A percentile compares a stretch with the other conserved stretches of the same genome.
Conservation (phyloP, 495 filamentous ascomycete species). For the Aspergillus biplanus region DNA sequence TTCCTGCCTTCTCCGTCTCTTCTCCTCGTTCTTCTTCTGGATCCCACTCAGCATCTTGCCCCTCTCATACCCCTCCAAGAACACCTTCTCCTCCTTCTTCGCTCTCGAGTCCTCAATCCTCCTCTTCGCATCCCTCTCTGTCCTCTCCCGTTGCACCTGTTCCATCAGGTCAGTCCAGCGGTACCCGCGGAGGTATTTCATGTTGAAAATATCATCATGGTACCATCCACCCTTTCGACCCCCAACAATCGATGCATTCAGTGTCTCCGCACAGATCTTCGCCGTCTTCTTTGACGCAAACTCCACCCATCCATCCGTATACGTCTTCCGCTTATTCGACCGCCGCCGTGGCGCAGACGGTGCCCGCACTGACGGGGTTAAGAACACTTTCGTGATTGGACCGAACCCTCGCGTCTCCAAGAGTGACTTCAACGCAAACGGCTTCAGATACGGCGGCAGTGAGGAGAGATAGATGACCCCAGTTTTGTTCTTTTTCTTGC, state of each 20-base stretch:
- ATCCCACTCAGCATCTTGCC: slow-evolving; percentile 77
- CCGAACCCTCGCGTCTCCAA: slow-evolving; percentile 71
- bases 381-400: slow-evolving; percentile 81
- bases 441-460: slow-evolving; percentile 94
- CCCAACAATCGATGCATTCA: slow-evolving; percentile 82
- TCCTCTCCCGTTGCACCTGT: slow-evolving; percentile 79
- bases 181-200: slow-evolving; percentile 79
- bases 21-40: slow-evolving; percentile 64
- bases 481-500: slow-evolving; percentile 49
- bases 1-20: slow-evolving; percentile 48
- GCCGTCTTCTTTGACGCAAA: slow-evolving; percentile 78
- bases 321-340: slow-evolving; percentile 88
- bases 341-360: slow-evolving; percentile 61
- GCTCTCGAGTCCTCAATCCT: slow-evolving; percentile 78
- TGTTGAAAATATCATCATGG: slow-evolving; percentile 90
- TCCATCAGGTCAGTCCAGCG: slow-evolving; percentile 72
- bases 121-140: slow-evolving; percentile 77
- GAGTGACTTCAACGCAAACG: slow-evolving; percentile 74
- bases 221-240: slow-evolving; percentile 90
- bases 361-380: slow-evolving; percentile 75
- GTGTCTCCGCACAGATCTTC: slow-evolving; percentile 77
- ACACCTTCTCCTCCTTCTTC: slow-evolving; percentile 81
- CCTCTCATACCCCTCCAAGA: slow-evolving; percentile 79
- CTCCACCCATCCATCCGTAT: slow-evolving; percentile 94
- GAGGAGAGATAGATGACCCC: slow-evolving; percentile 90